Evolutionary conservation across 306 rosid genomes (phyloP), one percentile per base, ranked within the genome.

Genomic region (Vigna unguiculata): DNA sequence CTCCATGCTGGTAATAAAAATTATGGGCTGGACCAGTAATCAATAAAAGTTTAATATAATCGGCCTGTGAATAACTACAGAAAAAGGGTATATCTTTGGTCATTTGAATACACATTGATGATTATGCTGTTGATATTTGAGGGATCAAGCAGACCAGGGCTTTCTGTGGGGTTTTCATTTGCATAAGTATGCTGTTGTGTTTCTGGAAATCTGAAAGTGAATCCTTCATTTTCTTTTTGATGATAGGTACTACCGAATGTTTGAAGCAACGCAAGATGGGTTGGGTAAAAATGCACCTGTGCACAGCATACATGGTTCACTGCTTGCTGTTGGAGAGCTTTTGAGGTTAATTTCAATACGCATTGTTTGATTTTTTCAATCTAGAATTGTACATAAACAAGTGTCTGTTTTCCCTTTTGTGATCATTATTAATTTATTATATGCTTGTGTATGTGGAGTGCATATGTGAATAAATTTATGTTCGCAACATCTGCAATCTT

Each of bases 291-390:
- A 84, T 88, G 97, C 99, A 79, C 96, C 97, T 15, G 91, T 95
- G 69, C 96, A 95, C 88, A 89, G 99, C 79, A 92, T 95, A 82
- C 99, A 95, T 81, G 99, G 99, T 81, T 95, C 99, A 32, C 80
- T 95, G 78, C 99, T 95, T 84, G 99, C 99, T 47, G 97, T 95
- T 77, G 99, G 99, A 75, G 99, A 95, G 89, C 99, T 95, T 73
- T 87, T 95, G 83, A 95, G 99, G 99, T 95, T 73, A 52, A 78
- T 73, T 60, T 61, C 69, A 70, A 53, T 79, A 48, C 71, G 48
- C 72, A 62, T 54, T 81, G 40, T 80, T 46, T 52, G 60, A 52
- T n/a, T 59, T 67, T 57, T 58, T 65, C 74, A 34, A 43, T 52
- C 38, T 34, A 66, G 54, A 69, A 59, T 73, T 72, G 46, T 73